These are phyloP conservation scores for Spathaspora sp. DNA, from an alignment of 805 yeast species.

Conservation along the genomic window DNA sequence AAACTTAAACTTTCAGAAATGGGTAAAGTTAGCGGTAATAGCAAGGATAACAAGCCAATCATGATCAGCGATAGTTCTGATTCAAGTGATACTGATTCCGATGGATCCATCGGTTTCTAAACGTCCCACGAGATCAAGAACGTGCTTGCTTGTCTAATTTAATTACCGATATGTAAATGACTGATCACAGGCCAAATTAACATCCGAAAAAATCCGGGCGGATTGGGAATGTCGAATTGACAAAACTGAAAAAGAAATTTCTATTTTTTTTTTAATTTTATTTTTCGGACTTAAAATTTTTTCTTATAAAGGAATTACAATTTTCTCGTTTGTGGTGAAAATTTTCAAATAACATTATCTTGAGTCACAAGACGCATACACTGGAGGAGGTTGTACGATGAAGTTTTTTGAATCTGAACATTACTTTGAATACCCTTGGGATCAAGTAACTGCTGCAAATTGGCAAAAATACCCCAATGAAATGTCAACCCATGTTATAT, in stretches of 20 bases:
- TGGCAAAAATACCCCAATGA: constrained; percentile 98
- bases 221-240: neutral
- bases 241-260: neutral
- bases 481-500: constrained; percentile 84
- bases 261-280: neutral
- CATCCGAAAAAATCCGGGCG: neutral
- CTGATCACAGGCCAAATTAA: too few species aligned
- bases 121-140: neutral
- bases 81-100: constrained; percentile 4
- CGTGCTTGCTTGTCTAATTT: neutral
- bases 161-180: too few species aligned
- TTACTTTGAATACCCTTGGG: constrained; percentile 84
- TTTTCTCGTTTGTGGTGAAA: neutral
- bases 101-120: constrained; percentile 2
- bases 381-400: constrained; percentile 43
- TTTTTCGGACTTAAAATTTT: too few species aligned
- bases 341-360: neutral
- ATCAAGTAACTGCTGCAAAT: constrained; percentile 89
- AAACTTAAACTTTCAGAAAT: too few species aligned
- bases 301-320: neutral
- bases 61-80: neutral
- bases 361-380: neutral
- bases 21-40: too few species aligned
- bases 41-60: too few species aligned
- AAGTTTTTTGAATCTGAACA: constrained; percentile 72